Percentiles rank a stretch among this genome's conserved stretches.
Conservation (phyloP, 352 stramenopile species). For the Peronosclerospora sorghi region DNA sequence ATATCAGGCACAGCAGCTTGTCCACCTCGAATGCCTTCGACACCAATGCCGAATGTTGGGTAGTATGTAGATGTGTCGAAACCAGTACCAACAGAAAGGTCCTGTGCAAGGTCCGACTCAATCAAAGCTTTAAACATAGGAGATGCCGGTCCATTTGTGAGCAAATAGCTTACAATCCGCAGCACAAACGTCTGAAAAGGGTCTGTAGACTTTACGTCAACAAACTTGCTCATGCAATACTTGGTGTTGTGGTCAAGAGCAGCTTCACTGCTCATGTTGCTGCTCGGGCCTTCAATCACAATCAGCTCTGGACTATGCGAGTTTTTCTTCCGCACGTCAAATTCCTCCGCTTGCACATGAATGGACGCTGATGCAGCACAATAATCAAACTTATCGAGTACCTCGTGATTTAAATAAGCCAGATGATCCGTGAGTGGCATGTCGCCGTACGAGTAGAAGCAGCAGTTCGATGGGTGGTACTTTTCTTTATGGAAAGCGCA, state of each 20-base stretch:
- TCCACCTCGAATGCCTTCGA: constrained; percentile 52
- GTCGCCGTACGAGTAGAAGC: constrained; percentile 87
- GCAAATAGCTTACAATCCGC: constrained; percentile 64
- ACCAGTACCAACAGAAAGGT: constrained; percentile 67
- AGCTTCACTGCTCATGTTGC: constrained; percentile 46
- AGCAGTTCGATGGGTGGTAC: constrained; percentile 85
- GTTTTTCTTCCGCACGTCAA: constrained; percentile 27
- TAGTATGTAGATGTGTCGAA: constrained; percentile 77
- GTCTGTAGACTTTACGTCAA: constrained; percentile 56
- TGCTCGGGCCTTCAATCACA: constrained; percentile 40
- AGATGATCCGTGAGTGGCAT: constrained; percentile 68
- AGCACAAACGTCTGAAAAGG: constrained; percentile 69
- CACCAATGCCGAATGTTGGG: constrained; percentile 61
- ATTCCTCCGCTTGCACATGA: constrained; percentile 32
- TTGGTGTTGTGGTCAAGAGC: constrained; percentile 68
- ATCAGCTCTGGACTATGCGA: constrained; percentile 15
- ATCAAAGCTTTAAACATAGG: constrained; percentile 78
- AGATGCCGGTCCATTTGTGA: constrained; percentile 70
- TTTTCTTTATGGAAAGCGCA: constrained; percentile 68
- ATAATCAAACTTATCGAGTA: constrained; percentile 63
- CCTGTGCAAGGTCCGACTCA: constrained; percentile 58
- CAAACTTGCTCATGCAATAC: constrained; percentile 64
- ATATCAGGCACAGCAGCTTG: constrained; percentile 43
- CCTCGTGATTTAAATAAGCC: constrained; percentile 55
- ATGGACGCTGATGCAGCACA: constrained; percentile 31